These are phyloP conservation scores for Pulicaria dysenterica DNA, from an alignment of 129 eudicot species.

Conservation along the genomic window DNA sequence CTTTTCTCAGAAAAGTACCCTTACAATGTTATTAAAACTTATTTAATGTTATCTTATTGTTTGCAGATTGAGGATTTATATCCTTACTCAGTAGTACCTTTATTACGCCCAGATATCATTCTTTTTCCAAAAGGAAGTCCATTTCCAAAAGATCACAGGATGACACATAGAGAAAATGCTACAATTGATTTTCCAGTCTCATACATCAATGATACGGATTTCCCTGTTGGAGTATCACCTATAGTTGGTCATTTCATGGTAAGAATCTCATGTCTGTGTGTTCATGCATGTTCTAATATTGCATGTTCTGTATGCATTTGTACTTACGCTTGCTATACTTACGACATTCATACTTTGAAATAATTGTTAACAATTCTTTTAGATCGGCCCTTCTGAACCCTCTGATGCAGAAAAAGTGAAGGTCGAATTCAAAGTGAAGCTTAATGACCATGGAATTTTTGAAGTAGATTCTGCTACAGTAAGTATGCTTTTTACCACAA, in stretches of 20 bases:
- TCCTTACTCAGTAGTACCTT: slow-evolving; percentile 63
- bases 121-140: slow-evolving; percentile 59
- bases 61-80: slow-evolving; percentile 73
- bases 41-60: slow-evolving; percentile 9
- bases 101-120: slow-evolving; percentile 30
- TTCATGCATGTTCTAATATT: neutral
- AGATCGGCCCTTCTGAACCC: slow-evolving; percentile 64
- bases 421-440: slow-evolving; percentile 55
- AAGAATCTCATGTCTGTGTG: neutral
- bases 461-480: slow-evolving; percentile 59
- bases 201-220: slow-evolving; percentile 42
- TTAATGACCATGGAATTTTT: slow-evolving; percentile 63
- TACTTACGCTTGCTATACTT: neutral
- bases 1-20: neutral
- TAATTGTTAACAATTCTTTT: slow-evolving; percentile 9
- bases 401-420: slow-evolving; percentile 32
- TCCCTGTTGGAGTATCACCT: slow-evolving; percentile 53
- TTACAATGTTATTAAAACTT: neutral
- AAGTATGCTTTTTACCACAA: slow-evolving; percentile 36
- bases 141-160: slow-evolving; percentile 53
- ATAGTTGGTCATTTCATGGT: slow-evolving; percentile 60
- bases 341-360: neutral
- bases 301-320: neutral
- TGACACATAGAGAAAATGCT: slow-evolving; percentile 41
- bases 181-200: slow-evolving; percentile 51